Evolutionary conservation across 805 yeast species (phyloP).

Genomic region (Wickerhamiella siamensis): DNA sequence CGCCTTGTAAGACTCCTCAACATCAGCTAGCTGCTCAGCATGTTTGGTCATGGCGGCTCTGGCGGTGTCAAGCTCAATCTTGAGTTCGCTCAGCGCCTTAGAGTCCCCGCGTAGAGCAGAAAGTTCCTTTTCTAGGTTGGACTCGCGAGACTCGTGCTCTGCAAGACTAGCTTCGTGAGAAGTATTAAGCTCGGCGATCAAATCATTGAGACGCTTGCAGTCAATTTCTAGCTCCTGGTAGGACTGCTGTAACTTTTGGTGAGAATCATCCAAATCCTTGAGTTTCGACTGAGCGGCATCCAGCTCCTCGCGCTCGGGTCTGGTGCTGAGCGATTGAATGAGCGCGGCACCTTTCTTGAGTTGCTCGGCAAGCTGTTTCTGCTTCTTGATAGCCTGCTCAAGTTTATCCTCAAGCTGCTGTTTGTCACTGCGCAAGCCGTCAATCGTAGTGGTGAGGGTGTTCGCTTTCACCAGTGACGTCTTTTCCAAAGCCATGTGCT

Average conservation of each 20-base stretch:
- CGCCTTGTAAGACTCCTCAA: slow-evolving; percentile 11
- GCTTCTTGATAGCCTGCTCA: slow-evolving; percentile 1
- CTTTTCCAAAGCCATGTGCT: slow-evolving; percentile 4
- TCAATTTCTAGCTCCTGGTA: background rate
- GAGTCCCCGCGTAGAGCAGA: slow-evolving; percentile 3
- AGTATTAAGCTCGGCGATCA: background rate
- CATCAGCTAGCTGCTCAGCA: slow-evolving; percentile 11
- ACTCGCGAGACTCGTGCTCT: background rate
- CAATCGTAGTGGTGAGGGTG: background rate
- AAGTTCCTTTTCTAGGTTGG: background rate
- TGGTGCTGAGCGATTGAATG: slow-evolving; percentile 1
- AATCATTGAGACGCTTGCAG: background rate
- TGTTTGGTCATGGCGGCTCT: slow-evolving; percentile 12
- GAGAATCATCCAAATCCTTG: slow-evolving; percentile 1
- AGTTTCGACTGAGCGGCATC: background rate
- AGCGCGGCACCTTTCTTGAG: slow-evolving; percentile 1
- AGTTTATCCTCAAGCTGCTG: background rate
- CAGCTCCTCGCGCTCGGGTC: slow-evolving; percentile 12
- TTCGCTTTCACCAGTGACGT: background rate
- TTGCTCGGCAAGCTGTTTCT: background rate
- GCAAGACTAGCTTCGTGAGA: background rate
- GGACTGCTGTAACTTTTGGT: background rate
- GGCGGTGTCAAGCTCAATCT: slow-evolving; percentile 10
- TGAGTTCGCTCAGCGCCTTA: slow-evolving; percentile 2
- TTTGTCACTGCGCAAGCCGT: background rate